A percentile compares a stretch with the other conserved stretches of the same genome.
Evolutionary conservation across 345 rosid species (phyloP).

Genomic region (Rhodamnia argentea): DNA sequence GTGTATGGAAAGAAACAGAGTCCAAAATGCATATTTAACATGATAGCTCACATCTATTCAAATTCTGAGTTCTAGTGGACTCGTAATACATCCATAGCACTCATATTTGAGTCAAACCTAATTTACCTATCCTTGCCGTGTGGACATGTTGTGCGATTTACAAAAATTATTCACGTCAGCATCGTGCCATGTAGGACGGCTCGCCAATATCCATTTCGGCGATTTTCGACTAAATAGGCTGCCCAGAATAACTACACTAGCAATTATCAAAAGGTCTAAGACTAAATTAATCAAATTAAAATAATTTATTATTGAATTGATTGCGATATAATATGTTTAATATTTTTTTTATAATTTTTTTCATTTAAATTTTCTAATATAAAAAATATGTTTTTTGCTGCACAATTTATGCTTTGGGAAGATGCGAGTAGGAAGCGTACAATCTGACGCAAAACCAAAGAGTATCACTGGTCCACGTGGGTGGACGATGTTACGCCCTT

Average conservation of each 20-base stretch:
- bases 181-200: no score
- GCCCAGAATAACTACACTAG: rapidly evolving
- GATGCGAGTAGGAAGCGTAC: background rate
- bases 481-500: no score
- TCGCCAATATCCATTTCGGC: no score
- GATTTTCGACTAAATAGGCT: no score
- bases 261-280: no score
- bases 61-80: background rate
- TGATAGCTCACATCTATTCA: background rate
- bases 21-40: background rate
- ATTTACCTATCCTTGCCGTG: background rate
- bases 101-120: background rate
- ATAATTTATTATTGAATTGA: no score
- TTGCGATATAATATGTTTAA: no score
- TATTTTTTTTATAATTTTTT: no score
- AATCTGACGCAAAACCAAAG: background rate
- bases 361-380: no score
- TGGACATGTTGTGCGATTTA: background rate
- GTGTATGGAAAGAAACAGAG: background rate
- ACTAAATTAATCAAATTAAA: no score
- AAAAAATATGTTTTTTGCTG: no score
- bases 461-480: background rate
- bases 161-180: no score
- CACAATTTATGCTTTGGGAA: background rate
- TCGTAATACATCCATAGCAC: background rate